A percentile compares a stretch with the other conserved stretches of the same genome.
Conservation (phyloP, 1,284 basidiomycete species). For the Lentinula novae-zelandiae region DNA sequence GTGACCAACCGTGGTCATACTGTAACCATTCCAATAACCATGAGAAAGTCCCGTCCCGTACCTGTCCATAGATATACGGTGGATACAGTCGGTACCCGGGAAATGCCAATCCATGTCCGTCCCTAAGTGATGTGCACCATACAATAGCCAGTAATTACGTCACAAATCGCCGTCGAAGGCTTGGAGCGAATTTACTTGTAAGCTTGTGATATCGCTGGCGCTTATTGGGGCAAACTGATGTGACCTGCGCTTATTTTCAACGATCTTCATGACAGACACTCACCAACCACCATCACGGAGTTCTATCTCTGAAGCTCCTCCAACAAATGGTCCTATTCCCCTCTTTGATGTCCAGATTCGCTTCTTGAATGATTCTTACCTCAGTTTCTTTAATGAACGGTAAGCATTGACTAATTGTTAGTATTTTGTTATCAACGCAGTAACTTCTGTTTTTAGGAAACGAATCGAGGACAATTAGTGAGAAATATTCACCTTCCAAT, state of each 20-base stretch:
- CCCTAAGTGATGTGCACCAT: too few relatives aligned
- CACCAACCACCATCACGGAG: constrained; percentile 32
- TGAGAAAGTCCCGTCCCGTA: too few relatives aligned
- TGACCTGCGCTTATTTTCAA: neutral
- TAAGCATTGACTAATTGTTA: constrained; percentile 31
- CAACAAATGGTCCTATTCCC: constrained; percentile 54
- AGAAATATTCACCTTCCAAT: constrained; percentile 23
- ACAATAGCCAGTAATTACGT: too few relatives aligned
- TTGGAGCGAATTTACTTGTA: neutral
- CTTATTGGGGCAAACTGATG: neutral
- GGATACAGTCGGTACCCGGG: too few relatives aligned
- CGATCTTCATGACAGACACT: neutral
- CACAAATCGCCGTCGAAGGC: too few relatives aligned
- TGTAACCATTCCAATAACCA: too few relatives aligned
- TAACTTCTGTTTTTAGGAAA: constrained; percentile 43
- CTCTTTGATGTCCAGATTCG: constrained; percentile 71
- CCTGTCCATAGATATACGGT: too few relatives aligned
- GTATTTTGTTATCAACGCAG: constrained; percentile 4
- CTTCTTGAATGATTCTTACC: constrained; percentile 70
- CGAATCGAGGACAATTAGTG: constrained; percentile 83
- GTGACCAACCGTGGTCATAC: too few relatives aligned
- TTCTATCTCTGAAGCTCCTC: constrained; percentile 34
- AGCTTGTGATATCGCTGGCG: neutral
- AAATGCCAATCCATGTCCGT: too few relatives aligned
- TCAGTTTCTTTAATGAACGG: constrained; percentile 85